Percentiles rank a stretch among this genome's conserved stretches.
These are phyloP conservation scores for Suhomyces kilbournensis DNA, from an alignment of 805 yeast genomes.

Conservation along the genomic window DNA sequence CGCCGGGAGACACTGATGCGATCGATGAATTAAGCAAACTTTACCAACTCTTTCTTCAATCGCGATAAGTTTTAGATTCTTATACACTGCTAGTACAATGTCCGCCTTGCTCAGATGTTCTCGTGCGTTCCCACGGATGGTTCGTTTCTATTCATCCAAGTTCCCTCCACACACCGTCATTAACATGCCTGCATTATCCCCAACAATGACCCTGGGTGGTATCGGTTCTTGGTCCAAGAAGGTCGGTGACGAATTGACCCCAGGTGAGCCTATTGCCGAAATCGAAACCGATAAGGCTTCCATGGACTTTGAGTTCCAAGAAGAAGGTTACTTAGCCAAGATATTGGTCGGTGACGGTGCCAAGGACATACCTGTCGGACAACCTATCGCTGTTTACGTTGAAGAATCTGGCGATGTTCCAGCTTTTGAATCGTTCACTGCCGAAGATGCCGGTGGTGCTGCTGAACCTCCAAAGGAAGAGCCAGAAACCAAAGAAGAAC, in stretches of 20 bases:
- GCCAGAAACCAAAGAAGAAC: conserved; percentile 14
- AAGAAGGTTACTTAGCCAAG: conserved; percentile 90
- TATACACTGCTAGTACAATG: conserved; percentile 13
- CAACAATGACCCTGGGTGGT: conserved; percentile 97
- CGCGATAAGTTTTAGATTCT: background rate
- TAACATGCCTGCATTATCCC: conserved; percentile 98
- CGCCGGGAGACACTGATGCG: conserved; percentile 8
- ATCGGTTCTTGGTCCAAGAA: conserved; percentile 86
- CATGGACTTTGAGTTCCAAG: conserved; percentile 98
- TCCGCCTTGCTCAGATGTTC: conserved; percentile 37
- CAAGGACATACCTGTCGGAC: conserved; percentile 88
- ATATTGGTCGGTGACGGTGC: conserved; percentile 80
- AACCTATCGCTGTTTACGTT: conserved; percentile 95
- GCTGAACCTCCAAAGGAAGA: conserved; percentile 39
- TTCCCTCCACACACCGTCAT: conserved; percentile 86
- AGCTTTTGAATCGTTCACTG: conserved; percentile 84
- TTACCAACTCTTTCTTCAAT: background rate
- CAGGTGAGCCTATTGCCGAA: conserved; percentile 96
- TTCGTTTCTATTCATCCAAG: conserved; percentile 42
- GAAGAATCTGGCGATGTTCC: conserved; percentile 80
- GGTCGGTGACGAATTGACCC: conserved; percentile 81
- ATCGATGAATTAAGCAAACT: conserved; percentile 6
- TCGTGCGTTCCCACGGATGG: conserved; percentile 28
- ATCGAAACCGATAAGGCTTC: conserved; percentile 97
- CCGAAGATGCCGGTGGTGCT: conserved; percentile 67